Evolutionary conservation across 176 grass and related monocot genomes (phyloP), one percentile per base, ranked within the genome.

Genomic region (Stipa capillata): DNA sequence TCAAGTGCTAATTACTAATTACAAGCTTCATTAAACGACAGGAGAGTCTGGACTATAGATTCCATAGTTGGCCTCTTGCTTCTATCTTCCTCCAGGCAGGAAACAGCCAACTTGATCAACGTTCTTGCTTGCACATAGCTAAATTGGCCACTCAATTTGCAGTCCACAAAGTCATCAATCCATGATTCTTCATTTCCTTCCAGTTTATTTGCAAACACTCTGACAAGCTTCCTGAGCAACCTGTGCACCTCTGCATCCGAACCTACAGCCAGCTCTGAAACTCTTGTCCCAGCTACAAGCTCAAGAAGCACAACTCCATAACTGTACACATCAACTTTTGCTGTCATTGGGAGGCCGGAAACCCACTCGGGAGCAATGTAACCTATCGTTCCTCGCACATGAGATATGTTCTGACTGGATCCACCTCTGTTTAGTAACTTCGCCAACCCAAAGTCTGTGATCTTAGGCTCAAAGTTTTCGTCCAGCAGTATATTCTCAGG

Each of bases 341-440:
- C 68, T 2, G 79, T 87, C 24, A 87, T 82, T 1, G 51, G 85
- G 14, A 70, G 61, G 23, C 85, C 62, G 10, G 25, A 25, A 36
- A 74, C 44, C 79, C 85, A 87, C 81, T 87, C 79, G 11, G 85
- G 85, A 49, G 85, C 79, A 37, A 87, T 87, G 50, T 83, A 87
- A 3, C 85, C 85, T 82, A 64, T 35, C 23, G 78, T 77, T 20
- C 85, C 85, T 77, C 85, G 85, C 72, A 87, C 75, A 20, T 44
- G 44, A 5, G 71, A 70, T 56, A 83, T 16, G n/a, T 82, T 87
- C 13, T 64, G 60, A 29, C 76, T 76, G 65, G 23, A 41, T 23
- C 61, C 48, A n/a, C 48, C 48, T 61, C 70, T 72, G 33, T 39
- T 43, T 8, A 87, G 70, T 18, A 87, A 69, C 78, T 87, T 76